Evolutionary conservation across 78 protist genomes (phyloP), one percentile per base, ranked within the genome.

Genomic region (Dictyostelium purpureum): DNA sequence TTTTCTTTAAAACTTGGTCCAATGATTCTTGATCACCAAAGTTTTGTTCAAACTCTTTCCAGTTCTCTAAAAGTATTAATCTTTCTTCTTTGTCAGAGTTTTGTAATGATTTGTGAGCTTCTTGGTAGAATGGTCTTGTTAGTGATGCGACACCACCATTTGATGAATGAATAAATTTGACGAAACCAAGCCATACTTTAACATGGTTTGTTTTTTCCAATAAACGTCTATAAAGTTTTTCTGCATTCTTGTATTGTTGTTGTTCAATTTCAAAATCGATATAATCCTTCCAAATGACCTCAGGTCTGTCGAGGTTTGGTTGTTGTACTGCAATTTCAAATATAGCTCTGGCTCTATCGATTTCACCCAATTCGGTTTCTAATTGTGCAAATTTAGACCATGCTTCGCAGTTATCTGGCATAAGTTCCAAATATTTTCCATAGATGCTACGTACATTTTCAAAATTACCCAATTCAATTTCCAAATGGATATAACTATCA

Each of bases 241-340:
- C 70, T 16, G 45, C 96, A 18, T 37, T 4, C 28, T 80, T 95
- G 28, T 18, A 67, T 38, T 93, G 96, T n/a, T 66, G 54, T 37
- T 61, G 14, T 14, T 71, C 94, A 52, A 80, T 77, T 75, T 97
- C 98, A 51, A 96, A 96, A 61, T 94, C 97, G 49, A 96, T 96
- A 76, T 77, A 92, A 24, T 83, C 71, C 78, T 96, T 94, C 99
- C 99, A 98, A n/a, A 98, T 42, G 12, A 93, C 45, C 81, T 98
- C 99, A 0, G 99, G 99, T 94, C 88, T 87, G 82, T 98, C 99
- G 3, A 99, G 93, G 14, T 38, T 52, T 18, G 95, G 95, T 89
- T 98, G 99, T 28, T 18, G 61, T n/a, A 96, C 57, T 16, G 97
- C 99, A 42, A 98, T 88, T 74, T 96, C 98, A 90, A 37, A 97